A percentile compares a stretch with the other conserved stretches of the same genome.
These are phyloP conservation scores for Geotrichum reessii DNA, from an alignment of 1,139 yeast genomes.

Conservation along the genomic window DNA sequence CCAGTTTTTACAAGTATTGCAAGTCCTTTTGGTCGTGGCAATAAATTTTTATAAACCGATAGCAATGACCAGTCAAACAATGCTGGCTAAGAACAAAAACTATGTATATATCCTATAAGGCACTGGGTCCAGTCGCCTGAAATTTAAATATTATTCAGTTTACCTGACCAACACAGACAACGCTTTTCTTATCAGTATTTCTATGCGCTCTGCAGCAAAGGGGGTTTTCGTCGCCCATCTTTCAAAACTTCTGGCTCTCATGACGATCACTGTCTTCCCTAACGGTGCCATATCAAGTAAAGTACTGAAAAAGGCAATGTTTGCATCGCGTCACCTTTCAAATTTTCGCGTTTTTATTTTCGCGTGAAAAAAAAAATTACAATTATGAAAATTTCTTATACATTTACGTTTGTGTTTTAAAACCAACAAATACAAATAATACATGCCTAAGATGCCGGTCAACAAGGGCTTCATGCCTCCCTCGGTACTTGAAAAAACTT, in stretches of 20 bases:
- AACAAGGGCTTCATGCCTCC: slow-evolving; percentile 28
- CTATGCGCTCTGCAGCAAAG: not conserved
- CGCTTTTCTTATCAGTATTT: not conserved
- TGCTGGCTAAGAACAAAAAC: no score
- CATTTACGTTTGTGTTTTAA: not conserved
- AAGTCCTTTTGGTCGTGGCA: no score
- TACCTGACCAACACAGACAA: not conserved
- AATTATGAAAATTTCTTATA: not conserved
- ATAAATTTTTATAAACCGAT: no score
- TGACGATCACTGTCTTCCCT: not conserved
- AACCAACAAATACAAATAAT: not conserved
- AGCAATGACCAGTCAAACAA: no score
- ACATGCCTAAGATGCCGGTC: not conserved
- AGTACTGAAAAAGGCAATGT: not conserved
- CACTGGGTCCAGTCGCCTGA: no score
- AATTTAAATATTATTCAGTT: not conserved
- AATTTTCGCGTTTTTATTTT: not conserved
- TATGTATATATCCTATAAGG: no score
- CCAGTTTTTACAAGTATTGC: no score
- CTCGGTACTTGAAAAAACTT: slow-evolving; percentile 20
- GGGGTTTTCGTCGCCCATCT: not conserved
- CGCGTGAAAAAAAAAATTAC: not conserved
- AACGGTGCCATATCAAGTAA: not conserved
- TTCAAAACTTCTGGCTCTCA: not conserved
- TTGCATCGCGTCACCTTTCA: not conserved